Percentiles rank a stretch among this genome's conserved stretches.
These are phyloP conservation scores for Fraxinus paxiana DNA, from an alignment of 305 asterid species.

Conservation along the genomic window DNA sequence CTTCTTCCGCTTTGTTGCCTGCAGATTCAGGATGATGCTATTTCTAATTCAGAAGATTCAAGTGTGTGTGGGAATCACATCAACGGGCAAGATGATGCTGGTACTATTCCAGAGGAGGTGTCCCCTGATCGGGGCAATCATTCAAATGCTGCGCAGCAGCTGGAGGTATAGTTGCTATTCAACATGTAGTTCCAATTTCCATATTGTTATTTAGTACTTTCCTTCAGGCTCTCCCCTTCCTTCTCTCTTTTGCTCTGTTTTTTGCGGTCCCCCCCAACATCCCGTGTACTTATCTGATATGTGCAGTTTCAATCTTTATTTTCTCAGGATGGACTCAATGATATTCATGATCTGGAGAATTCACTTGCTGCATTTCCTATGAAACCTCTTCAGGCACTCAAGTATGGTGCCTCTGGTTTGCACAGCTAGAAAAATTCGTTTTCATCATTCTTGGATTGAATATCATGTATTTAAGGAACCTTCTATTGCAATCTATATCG, in stretches of 20 bases:
- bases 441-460: background rate
- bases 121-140: conserved; percentile 36
- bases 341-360: conserved; percentile 57
- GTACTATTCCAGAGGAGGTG: conserved; percentile 38
- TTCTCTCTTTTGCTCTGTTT: conserved; percentile 16
- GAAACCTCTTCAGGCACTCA: conserved; percentile 90
- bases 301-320: conserved; percentile 14
- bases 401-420: conserved; percentile 37
- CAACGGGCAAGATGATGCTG: conserved; percentile 39
- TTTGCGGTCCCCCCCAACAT: background rate
- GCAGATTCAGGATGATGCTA: conserved; percentile 76
- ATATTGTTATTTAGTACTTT: background rate
- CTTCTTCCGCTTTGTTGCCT: conserved; percentile 23
- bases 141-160: conserved; percentile 36
- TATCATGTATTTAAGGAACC: background rate
- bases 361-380: conserved; percentile 83
- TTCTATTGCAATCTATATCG: background rate
- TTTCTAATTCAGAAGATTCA: conserved; percentile 51
- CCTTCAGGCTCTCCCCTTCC: background rate
- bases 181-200: background rate
- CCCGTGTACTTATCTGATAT: conserved; percentile 9
- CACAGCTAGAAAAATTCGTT: background rate
- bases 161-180: conserved; percentile 41
- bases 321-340: conserved; percentile 56
- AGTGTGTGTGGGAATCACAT: conserved; percentile 38